phyloP scores from a whole-genome alignment of 2,329 filamentous ascomycete species.

The Diaporthe citriasiana region DNA sequence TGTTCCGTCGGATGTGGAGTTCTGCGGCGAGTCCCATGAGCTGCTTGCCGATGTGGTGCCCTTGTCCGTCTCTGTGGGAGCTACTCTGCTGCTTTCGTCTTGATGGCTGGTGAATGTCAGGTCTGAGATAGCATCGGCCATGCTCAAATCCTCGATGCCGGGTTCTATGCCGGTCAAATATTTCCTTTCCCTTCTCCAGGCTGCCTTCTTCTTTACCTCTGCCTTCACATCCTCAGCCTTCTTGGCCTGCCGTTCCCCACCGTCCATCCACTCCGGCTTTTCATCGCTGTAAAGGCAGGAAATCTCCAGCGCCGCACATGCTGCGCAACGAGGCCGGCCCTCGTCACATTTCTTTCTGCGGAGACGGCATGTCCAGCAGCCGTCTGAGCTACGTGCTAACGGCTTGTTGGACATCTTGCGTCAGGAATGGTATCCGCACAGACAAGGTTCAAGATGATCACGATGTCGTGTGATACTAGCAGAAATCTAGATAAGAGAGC shows the following conservation, averaged over 20 bases:
- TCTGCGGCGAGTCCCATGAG: constrained; percentile 22
- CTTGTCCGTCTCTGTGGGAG: not conserved
- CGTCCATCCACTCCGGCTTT: constrained; percentile 73
- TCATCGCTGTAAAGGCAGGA: constrained; percentile 66
- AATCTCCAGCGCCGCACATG: constrained; percentile 69
- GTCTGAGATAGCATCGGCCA: constrained; percentile 40
- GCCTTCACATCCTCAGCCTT: constrained; percentile 68
- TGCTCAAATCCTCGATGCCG: constrained; percentile 47
- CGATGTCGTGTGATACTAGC: not conserved
- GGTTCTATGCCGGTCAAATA: constrained; percentile 59
- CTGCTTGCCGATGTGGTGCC: not conserved
- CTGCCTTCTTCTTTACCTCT: constrained; percentile 69
- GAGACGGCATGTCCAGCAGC: constrained; percentile 73
- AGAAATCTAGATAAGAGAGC: not conserved
- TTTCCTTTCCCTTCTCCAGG: constrained; percentile 63
- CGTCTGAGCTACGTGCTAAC: constrained; percentile 56
- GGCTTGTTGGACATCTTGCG: constrained; percentile 48
- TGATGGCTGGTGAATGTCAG: not conserved
- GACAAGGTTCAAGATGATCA: not conserved
- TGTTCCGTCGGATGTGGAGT: not conserved
- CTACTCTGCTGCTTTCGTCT: not conserved
- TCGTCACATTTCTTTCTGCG: constrained; percentile 75
- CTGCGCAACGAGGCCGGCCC: constrained; percentile 54
- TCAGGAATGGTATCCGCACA: not conserved
- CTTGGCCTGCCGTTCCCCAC: constrained; percentile 61